phyloP scores from a whole-genome alignment of 192 early-diverging fungal species.

The Dissophora globulifera region DNA sequence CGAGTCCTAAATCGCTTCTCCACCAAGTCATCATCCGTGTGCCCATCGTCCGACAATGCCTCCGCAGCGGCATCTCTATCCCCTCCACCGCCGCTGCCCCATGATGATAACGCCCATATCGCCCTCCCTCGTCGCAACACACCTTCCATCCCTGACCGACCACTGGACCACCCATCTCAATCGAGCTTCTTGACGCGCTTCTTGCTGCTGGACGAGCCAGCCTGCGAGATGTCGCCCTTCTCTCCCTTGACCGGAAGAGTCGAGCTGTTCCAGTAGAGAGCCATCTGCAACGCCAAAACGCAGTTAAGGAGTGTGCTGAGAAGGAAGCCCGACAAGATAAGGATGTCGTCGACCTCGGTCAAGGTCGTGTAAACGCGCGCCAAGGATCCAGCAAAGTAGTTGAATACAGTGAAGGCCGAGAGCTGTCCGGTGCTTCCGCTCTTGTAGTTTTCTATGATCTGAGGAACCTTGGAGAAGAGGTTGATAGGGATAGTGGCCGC shows the following conservation, averaged over 20 bases:
- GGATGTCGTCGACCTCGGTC: slow-evolving; percentile 86
- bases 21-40: slow-evolving; percentile 4
- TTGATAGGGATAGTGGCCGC: slow-evolving; percentile 81
- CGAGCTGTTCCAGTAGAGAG: slow-evolving; percentile 77
- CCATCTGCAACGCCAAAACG: slow-evolving; percentile 79
- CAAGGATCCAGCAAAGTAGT: slow-evolving; percentile 86
- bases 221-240: slow-evolving; percentile 5
- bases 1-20: slow-evolving; percentile 40
- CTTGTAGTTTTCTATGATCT: slow-evolving; percentile 86
- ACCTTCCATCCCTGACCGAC: slow-evolving; percentile 37
- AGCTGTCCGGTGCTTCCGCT: slow-evolving; percentile 91
- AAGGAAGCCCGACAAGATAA: slow-evolving; percentile 76
- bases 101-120: slow-evolving; percentile 16
- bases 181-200: slow-evolving; percentile 51
- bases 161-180: slow-evolving; percentile 54
- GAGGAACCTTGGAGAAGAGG: slow-evolving; percentile 87
- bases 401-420: slow-evolving; percentile 88
- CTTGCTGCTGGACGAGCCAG: slow-evolving; percentile 30
- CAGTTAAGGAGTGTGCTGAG: slow-evolving; percentile 82
- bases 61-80: neutral
- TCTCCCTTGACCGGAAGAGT: slow-evolving; percentile 16
- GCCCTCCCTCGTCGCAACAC: slow-evolving; percentile 23
- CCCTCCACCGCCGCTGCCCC: no score
- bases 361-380: slow-evolving; percentile 94
- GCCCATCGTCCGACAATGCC: slow-evolving; percentile 1